phyloP scores from a whole-genome alignment of 495 filamentous ascomycete species.

The Parathielavia hyrcaniae region DNA sequence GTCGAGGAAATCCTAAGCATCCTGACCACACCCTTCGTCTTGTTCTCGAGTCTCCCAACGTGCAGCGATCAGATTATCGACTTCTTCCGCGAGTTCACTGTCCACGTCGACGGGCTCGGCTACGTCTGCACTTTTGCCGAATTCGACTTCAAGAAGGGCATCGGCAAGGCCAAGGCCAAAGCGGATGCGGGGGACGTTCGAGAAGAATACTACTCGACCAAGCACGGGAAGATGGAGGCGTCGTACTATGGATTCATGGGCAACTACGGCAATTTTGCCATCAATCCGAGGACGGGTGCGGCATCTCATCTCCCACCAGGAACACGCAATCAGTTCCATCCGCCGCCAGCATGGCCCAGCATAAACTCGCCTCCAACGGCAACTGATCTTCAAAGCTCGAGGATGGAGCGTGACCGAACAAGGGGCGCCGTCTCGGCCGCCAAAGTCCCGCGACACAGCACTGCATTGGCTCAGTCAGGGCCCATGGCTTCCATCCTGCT shows the following conservation, averaged over 20 bases:
- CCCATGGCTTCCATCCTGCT: constrained; percentile 70
- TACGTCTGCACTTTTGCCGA: constrained; percentile 95
- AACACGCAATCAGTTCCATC: constrained; percentile 60
- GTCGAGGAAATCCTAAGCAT: constrained; percentile 87
- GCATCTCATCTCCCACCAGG: constrained; percentile 44
- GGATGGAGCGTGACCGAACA: constrained; percentile 42
- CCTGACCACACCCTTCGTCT: constrained; percentile 81
- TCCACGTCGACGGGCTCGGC: constrained; percentile 93
- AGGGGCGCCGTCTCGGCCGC: constrained; percentile 25
- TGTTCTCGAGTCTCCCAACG: constrained; percentile 80
- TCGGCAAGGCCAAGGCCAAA: constrained; percentile 44
- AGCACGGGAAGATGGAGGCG: constrained; percentile 94
- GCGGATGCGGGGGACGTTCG: constrained; percentile 53
- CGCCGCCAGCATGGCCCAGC: constrained; percentile 70
- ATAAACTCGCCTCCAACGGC: constrained; percentile 56
- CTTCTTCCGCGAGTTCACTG: constrained; percentile 95
- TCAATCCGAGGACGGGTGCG: constrained; percentile 53
- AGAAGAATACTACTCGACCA: constrained; percentile 88
- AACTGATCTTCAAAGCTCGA: constrained; percentile 50
- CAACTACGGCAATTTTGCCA: constrained; percentile 77
- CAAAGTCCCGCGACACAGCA: constrained; percentile 32
- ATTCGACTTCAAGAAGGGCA: constrained; percentile 91
- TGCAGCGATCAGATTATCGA: constrained; percentile 91
- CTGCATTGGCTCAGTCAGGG: constrained; percentile 38
- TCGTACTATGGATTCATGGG: constrained; percentile 91